These are phyloP conservation scores for Dendrobium officinale DNA, from an alignment of 106 monocot species.

Conservation along the genomic window DNA sequence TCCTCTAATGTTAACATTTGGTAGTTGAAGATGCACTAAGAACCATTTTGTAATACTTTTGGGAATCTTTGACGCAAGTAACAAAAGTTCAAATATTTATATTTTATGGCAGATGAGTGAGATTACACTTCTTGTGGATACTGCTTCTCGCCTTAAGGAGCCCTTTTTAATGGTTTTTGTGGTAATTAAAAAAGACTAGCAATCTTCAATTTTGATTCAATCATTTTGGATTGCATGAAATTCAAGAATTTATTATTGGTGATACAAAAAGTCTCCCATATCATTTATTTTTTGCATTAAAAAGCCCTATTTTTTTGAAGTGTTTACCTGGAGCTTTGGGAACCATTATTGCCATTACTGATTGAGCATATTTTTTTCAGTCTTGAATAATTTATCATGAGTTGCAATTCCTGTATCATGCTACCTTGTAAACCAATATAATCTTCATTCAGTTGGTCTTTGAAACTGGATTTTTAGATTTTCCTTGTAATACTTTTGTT, in stretches of 20 bases:
- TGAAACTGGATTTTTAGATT: background rate
- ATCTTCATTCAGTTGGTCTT: background rate
- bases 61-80: slow-evolving; percentile 21
- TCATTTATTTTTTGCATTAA: background rate
- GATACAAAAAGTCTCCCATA: background rate
- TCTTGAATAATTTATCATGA: background rate
- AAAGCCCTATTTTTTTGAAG: background rate
- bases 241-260: background rate
- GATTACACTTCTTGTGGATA: slow-evolving; percentile 75
- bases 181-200: slow-evolving; percentile 43
- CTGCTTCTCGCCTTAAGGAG: slow-evolving; percentile 72
- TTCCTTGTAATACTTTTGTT: too few species aligned
- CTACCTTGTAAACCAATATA: background rate
- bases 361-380: background rate
- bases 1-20: slow-evolving; percentile 93
- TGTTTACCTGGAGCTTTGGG: too few species aligned
- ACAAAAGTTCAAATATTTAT: slow-evolving; percentile 12
- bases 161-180: slow-evolving; percentile 93
- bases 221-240: background rate
- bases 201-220: background rate
- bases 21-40: slow-evolving; percentile 80
- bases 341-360: too few species aligned
- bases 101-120: slow-evolving; percentile 80
- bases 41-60: slow-evolving; percentile 23
- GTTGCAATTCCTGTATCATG: background rate